Evolutionary conservation across 2,329 filamentous ascomycete species (phyloP).

Genomic region (Colletotrichum sansevieriae): DNA sequence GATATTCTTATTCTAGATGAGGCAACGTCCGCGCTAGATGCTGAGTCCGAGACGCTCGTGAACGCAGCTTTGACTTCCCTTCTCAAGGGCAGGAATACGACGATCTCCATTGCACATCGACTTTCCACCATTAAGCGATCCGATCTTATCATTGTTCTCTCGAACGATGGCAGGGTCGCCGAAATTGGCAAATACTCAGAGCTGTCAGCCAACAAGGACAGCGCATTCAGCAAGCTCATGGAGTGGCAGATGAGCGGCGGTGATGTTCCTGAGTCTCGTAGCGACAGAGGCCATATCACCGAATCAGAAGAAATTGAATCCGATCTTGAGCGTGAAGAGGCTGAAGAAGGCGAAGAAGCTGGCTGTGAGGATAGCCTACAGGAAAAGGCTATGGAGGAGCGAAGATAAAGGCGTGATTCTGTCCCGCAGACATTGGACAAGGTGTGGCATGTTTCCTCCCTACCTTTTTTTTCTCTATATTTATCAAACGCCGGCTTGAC

Average conservation of each 20-base stretch:
- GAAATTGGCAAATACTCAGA: conserved; percentile 88
- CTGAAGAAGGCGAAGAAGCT: conserved; percentile 46
- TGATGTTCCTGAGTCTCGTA: conserved; percentile 63
- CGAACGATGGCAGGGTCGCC: conserved; percentile 87
- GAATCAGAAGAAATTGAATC: conserved; percentile 67
- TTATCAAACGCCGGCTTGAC: conserved; percentile 17
- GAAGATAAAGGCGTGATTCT: conserved; percentile 6
- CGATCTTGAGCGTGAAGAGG: conserved; percentile 58
- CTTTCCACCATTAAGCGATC: conserved; percentile 96
- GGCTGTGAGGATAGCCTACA: conserved; percentile 32
- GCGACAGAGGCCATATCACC: conserved; percentile 58
- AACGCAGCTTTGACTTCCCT: conserved; percentile 88
- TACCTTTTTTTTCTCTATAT: not conserved
- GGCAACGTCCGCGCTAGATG: conserved; percentile 94
- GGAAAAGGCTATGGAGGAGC: conserved; percentile 33
- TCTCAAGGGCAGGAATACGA: conserved; percentile 90
- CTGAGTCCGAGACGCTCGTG: conserved; percentile 95
- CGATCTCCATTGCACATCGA: conserved; percentile 96
- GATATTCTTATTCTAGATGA: conserved; percentile 98
- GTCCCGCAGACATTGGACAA: not conserved
- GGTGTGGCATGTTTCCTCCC: conserved; percentile 6
- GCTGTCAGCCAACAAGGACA: conserved; percentile 78
- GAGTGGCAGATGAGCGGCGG: conserved; percentile 98
- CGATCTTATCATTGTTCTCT: conserved; percentile 93
- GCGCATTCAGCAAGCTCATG: conserved; percentile 96